These are phyloP conservation scores for Aspergillus persii DNA, from an alignment of 2,329 filamentous ascomycete genomes.

Conservation along the genomic window DNA sequence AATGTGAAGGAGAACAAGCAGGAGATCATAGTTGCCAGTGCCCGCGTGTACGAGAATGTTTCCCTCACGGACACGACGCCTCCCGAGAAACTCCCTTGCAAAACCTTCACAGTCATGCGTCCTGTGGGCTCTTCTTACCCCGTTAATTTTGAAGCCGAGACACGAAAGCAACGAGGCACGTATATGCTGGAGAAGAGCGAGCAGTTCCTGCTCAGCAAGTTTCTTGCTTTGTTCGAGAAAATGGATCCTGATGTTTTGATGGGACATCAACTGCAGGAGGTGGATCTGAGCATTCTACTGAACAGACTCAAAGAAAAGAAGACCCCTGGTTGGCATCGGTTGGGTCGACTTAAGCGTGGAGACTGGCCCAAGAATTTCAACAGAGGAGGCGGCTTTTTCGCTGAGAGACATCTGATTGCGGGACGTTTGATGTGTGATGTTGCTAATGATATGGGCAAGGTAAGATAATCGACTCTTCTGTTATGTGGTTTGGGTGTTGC, in stretches of 20 bases:
- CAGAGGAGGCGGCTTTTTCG: constrained; percentile 85
- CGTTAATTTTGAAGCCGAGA: constrained; percentile 77
- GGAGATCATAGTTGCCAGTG: constrained; percentile 88
- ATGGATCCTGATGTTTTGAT: constrained; percentile 92
- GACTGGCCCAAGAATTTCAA: constrained; percentile 87
- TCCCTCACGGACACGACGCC: constrained; percentile 83
- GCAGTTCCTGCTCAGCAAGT: constrained; percentile 78
- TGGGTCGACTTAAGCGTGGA: constrained; percentile 78
- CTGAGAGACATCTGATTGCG: constrained; percentile 83
- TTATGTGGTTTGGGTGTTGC: constrained; percentile 3
- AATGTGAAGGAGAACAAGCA: constrained; percentile 94
- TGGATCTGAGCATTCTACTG: constrained; percentile 88
- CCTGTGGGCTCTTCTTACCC: constrained; percentile 76
- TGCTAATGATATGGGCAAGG: constrained; percentile 91
- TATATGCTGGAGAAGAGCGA: constrained; percentile 83
- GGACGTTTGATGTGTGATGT: constrained; percentile 90
- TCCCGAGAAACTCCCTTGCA: constrained; percentile 82
- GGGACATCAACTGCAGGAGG: constrained; percentile 94
- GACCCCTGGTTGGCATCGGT: constrained; percentile 89
- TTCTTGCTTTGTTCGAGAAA: constrained; percentile 82
- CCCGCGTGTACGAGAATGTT: constrained; percentile 88
- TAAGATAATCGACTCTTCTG: constrained; percentile 20
- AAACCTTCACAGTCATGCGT: constrained; percentile 87
- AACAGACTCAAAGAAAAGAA: constrained; percentile 86
- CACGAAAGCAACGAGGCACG: constrained; percentile 70